Percentiles rank a stretch among this genome's conserved stretches.
phyloP scores from a whole-genome alignment of 2,329 filamentous ascomycete species.

The Hirsutella rhossiliensis region DNA sequence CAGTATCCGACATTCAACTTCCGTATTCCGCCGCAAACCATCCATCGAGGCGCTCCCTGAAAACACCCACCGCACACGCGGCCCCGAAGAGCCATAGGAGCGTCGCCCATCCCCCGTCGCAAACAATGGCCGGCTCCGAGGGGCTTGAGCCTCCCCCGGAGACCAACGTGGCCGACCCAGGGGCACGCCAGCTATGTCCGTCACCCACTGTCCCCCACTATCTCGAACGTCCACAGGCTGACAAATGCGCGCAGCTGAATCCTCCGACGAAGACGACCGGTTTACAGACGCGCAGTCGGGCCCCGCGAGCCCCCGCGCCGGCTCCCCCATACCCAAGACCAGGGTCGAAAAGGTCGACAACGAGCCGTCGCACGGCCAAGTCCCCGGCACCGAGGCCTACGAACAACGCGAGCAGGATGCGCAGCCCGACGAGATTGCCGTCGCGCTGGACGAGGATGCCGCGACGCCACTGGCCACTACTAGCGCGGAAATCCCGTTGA shows the following conservation, averaged over 20 bases:
- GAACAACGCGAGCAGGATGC: constrained; percentile 43
- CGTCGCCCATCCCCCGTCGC: background rate
- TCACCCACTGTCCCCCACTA: constrained; percentile 1
- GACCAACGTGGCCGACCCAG: constrained; percentile 34
- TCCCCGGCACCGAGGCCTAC: constrained; percentile 48
- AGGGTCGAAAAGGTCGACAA: constrained; percentile 47
- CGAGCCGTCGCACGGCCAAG: constrained; percentile 40
- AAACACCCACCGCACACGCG: background rate
- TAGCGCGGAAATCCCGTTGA: constrained; percentile 20
- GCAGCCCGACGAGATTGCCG: constrained; percentile 47
- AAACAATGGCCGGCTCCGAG: constrained; percentile 16
- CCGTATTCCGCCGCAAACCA: background rate
- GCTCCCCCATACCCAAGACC: constrained; percentile 45
- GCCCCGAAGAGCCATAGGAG: background rate
- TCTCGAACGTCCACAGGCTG: background rate
- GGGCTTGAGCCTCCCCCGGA: constrained; percentile 20
- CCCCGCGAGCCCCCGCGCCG: constrained; percentile 26
- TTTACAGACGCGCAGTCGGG: constrained; percentile 55
- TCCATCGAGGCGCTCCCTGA: no score
- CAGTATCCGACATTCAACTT: background rate
- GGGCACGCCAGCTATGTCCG: constrained; percentile 47
- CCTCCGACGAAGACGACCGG: constrained; percentile 56
- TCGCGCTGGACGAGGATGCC: constrained; percentile 21
- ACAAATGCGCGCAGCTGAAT: constrained; percentile 22
- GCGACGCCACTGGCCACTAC: constrained; percentile 10